Evolutionary conservation across 331 rosid genomes (phyloP).

Genomic region (Rhamnella rubrinervis): DNA sequence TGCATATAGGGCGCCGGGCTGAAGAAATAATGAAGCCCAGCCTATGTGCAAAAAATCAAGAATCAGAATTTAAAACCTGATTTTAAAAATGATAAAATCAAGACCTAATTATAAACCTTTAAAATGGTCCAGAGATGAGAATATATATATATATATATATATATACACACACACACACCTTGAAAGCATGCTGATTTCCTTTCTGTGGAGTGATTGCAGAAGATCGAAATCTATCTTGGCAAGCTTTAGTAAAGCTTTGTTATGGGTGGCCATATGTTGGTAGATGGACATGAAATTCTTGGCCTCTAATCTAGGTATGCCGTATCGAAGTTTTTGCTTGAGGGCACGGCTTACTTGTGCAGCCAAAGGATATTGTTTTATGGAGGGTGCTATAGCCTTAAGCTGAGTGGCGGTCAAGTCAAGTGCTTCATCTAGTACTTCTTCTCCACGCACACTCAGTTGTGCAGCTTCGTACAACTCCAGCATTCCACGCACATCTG

Average conservation of each 20-base stretch:
- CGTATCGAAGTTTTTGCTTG: not conserved
- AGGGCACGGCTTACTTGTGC: slow-evolving; percentile 10
- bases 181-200: slow-evolving; percentile 20
- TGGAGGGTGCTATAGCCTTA: not conserved
- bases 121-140: no score
- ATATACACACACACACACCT: slow-evolving; percentile 21
- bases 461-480: slow-evolving; percentile 27
- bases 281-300: not conserved
- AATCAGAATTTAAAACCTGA: no score
- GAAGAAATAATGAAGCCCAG: no score
- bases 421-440: slow-evolving; percentile 27
- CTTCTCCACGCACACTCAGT: slow-evolving; percentile 25
- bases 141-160: no score
- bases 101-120: no score
- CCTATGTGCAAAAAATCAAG: no score
- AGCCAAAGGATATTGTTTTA: not conserved
- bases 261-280: slow-evolving; percentile 4
- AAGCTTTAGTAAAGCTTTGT: slow-evolving; percentile 13
- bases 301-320: not conserved
- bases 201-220: slow-evolving; percentile 29
- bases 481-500: not conserved
- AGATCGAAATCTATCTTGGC: slow-evolving; percentile 41
- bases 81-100: no score
- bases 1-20: no score
- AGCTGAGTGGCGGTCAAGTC: slow-evolving; percentile 24